Percentiles rank a stretch among this genome's conserved stretches.
Conservation (phyloP, 2,329 filamentous ascomycete species). For the Microthyrium microscopicum region DNA sequence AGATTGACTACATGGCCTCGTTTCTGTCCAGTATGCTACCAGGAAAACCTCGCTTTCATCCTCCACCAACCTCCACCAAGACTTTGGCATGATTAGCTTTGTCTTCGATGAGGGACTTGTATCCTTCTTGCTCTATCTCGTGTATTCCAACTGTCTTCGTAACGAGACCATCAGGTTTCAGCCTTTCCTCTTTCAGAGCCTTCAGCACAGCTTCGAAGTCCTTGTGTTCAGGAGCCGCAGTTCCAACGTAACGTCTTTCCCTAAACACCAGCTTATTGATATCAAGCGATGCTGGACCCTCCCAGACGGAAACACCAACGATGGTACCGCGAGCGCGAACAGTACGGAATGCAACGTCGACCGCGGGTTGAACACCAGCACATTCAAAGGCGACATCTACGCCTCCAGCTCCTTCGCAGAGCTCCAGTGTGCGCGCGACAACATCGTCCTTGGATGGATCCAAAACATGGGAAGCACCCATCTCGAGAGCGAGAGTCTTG, state of each 20-base stretch:
- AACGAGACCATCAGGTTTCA: slow-evolving; percentile 28
- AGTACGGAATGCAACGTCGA: slow-evolving; percentile 32
- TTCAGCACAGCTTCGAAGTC: slow-evolving; percentile 34
- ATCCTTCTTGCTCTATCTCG: slow-evolving; percentile 24
- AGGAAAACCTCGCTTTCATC: too few species aligned
- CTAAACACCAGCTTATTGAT: slow-evolving; percentile 37
- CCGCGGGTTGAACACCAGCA: slow-evolving; percentile 34
- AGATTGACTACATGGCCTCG: too few species aligned
- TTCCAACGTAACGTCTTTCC: slow-evolving; percentile 34
- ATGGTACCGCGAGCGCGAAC: slow-evolving; percentile 33
- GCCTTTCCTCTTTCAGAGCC: slow-evolving; percentile 27
- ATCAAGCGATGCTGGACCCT: slow-evolving; percentile 31
- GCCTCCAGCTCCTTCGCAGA: slow-evolving; percentile 30
- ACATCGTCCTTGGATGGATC: slow-evolving; percentile 34
- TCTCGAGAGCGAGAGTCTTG: slow-evolving; percentile 31
- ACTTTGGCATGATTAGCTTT: slow-evolving; percentile 8
- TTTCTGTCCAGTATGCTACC: too few species aligned
- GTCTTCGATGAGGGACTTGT: slow-evolving; percentile 3
- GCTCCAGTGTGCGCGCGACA: slow-evolving; percentile 24
- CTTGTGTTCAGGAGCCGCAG: slow-evolving; percentile 33
- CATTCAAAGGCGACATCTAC: slow-evolving; percentile 36
- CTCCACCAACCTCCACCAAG: slow-evolving; percentile 5
- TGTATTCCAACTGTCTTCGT: slow-evolving; percentile 30
- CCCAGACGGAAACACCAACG: slow-evolving; percentile 40
- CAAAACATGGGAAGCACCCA: slow-evolving; percentile 35